Percentiles rank a stretch among this genome's conserved stretches.
These are phyloP conservation scores for Pezicula radicicola DNA, from an alignment of 2,329 filamentous ascomycete genomes.

Conservation along the genomic window DNA sequence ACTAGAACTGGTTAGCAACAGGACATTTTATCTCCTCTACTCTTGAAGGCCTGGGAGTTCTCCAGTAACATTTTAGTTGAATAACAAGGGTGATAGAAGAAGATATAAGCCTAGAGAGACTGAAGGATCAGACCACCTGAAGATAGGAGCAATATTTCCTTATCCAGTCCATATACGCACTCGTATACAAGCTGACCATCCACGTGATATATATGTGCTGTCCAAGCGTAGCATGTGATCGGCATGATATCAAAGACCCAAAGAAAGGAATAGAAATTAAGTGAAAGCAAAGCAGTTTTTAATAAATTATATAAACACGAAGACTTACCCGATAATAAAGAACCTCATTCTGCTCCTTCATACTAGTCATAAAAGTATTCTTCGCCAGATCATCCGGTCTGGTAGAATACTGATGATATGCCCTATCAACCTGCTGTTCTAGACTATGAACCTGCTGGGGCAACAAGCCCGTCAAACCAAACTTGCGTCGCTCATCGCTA, in stretches of 20 bases:
- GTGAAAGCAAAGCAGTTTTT: too few relatives aligned
- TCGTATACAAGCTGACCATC: too few relatives aligned
- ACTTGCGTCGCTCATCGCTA: constrained; percentile 61
- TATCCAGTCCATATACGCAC: too few relatives aligned
- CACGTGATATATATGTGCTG: too few relatives aligned
- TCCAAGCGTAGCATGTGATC: too few relatives aligned
- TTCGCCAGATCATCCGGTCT: constrained; percentile 67
- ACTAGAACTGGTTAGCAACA: constrained; percentile 35
- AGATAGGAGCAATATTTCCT: too few relatives aligned
- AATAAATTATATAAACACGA: neutral
- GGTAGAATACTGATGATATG: constrained; percentile 74
- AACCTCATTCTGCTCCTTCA: constrained; percentile 84
- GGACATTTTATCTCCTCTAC: neutral
- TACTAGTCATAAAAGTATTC: constrained; percentile 82
- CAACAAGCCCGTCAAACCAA: constrained; percentile 70
- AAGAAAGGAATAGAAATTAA: neutral
- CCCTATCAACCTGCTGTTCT: constrained; percentile 72
- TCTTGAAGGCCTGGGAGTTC: neutral
- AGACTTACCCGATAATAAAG: constrained; percentile 67
- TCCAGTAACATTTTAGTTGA: neutral
- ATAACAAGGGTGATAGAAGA: too few relatives aligned
- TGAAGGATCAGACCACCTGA: too few relatives aligned
- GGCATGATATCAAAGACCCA: neutral
- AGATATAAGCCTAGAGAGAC: too few relatives aligned
- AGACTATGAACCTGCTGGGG: constrained; percentile 71